Evolutionary conservation across 495 filamentous ascomycete genomes (phyloP), one percentile per base, ranked within the genome.

Genomic region (Penicillium taxi): DNA sequence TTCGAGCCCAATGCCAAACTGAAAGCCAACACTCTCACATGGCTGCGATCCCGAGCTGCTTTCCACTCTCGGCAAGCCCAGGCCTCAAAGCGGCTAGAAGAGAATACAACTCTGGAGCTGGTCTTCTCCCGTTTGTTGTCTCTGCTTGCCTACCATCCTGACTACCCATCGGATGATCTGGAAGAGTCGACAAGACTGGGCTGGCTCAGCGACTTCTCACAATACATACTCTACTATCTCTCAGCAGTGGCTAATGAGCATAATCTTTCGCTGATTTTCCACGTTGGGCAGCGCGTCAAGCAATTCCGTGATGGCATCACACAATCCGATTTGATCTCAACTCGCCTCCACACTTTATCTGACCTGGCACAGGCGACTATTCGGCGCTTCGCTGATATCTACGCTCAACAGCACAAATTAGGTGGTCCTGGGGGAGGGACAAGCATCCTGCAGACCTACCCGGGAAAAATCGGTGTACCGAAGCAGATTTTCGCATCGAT

Each of bases 211-310:
- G 86, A 94, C 52, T 84, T 90, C 50, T 76, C 82, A 5, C 76
- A 72, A 48, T 99, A 96, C 55, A 75, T 96, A 33, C 62, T 95
- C 16, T 95, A 87, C 61, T 99, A 96, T 55, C 64, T 96, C 25
- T 76, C 70, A 23, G 77, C 79, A 17, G 80, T 96, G 11, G 88
- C 84, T 8, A 93, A 80, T 18, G 80, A 86, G 47, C 77, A 84
- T 13, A 96, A 96, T 48, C 68, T 96, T 6, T 81, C 83, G 0
- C 61, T 94, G 41, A 89, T 99, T 40, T 93, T 81, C 67, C 86
- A 94, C 57, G 78, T 94, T 31, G 90, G 85, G 12, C 86, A 96
- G 63, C 80, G 87, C 6, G 81, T 94, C 32, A 99, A 99, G 63
- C 82, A 88, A 60, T 82, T 84, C 15, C 75, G 78, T 14, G 93